Percentiles rank a stretch among this genome's conserved stretches.
These are phyloP conservation scores for Populus nigra DNA, from an alignment of 345 rosid genomes.

Conservation along the genomic window DNA sequence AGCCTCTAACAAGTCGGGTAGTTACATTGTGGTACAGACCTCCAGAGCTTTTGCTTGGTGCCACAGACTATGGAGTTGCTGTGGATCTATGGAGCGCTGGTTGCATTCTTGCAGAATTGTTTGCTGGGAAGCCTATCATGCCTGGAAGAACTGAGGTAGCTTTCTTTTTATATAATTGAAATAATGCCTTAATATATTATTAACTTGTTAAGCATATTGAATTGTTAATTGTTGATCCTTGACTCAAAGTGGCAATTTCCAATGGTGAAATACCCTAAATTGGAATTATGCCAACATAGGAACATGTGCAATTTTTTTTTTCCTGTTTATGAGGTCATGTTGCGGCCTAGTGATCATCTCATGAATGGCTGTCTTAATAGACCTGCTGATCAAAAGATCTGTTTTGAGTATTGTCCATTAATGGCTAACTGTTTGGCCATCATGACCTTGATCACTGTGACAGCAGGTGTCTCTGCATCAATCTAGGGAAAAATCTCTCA, in stretches of 20 bases:
- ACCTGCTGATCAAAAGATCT: neutral
- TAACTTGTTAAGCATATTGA: neutral
- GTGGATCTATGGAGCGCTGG: slow-evolving; percentile 74
- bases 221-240: neutral
- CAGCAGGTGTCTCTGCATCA: neutral
- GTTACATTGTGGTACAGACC: slow-evolving; percentile 74
- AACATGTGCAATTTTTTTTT: neutral
- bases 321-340: neutral
- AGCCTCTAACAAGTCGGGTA: slow-evolving; percentile 68
- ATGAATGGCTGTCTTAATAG: neutral
- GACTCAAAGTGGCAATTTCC: neutral
- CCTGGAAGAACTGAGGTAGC: slow-evolving; percentile 70
- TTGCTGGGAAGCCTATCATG: slow-evolving; percentile 66
- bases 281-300: neutral
- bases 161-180: neutral
- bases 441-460: neutral
- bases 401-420: neutral
- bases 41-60: slow-evolving; percentile 65
- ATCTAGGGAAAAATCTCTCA: neutral
- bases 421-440: neutral
- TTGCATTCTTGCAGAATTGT: slow-evolving; percentile 64
- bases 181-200: neutral
- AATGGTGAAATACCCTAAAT: neutral
- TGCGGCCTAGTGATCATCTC: neutral
- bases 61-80: slow-evolving; percentile 56